Evolutionary conservation across 805 yeast species (phyloP).

Genomic region (Wickerhamiella hasegawae): DNA sequence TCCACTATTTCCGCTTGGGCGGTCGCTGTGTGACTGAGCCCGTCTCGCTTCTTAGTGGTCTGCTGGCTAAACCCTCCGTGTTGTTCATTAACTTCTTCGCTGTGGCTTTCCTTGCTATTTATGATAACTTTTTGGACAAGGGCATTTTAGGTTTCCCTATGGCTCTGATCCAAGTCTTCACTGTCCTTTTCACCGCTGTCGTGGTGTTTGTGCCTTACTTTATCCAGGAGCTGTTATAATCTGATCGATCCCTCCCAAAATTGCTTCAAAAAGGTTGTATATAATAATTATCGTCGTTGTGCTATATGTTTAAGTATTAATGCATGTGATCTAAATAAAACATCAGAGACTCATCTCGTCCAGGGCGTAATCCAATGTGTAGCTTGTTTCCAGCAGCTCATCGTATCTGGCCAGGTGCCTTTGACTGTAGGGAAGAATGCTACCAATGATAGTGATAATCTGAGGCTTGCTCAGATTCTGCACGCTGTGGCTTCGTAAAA

Average conservation of each 20-base stretch:
- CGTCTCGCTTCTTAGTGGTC: constrained; percentile 67
- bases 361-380: constrained; percentile 66
- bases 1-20: constrained; percentile 68
- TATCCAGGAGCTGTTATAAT: constrained; percentile 16
- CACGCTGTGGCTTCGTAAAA: constrained; percentile 39
- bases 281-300: too few relatives aligned
- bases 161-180: constrained; percentile 53
- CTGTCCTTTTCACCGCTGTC: constrained; percentile 57
- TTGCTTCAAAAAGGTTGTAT: not conserved
- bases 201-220: constrained; percentile 69
- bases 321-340: too few relatives aligned
- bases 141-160: constrained; percentile 55
- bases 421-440: constrained; percentile 76
- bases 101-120: constrained; percentile 76
- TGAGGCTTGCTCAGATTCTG: constrained; percentile 45
- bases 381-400: constrained; percentile 72
- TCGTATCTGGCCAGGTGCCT: constrained; percentile 70
- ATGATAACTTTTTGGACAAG: constrained; percentile 44
- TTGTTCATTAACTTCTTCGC: constrained; percentile 76
- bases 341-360: constrained; percentile 33
- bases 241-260: not conserved
- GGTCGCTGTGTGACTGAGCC: constrained; percentile 71
- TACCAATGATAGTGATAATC: constrained; percentile 52
- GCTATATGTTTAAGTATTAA: too few relatives aligned
- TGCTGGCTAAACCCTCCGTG: constrained; percentile 55